Evolutionary conservation across 768 basidiomycete species (phyloP).

Genomic region (Hericium erinaceus): DNA sequence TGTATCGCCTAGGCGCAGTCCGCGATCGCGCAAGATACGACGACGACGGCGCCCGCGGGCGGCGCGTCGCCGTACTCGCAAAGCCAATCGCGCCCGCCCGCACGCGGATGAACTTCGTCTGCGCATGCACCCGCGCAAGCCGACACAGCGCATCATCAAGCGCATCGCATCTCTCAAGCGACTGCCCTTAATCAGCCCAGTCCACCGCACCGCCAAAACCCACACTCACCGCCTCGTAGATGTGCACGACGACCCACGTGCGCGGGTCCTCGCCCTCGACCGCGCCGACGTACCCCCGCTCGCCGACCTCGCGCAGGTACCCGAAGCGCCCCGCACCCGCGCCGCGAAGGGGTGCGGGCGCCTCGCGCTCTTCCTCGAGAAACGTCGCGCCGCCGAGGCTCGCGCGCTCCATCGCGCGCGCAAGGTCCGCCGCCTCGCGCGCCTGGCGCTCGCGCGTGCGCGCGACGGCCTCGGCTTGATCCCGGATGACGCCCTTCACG

Average conservation of each 20-base stretch:
- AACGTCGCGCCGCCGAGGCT: constrained; percentile 63
- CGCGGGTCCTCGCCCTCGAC: constrained; percentile 63
- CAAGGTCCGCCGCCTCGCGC: constrained; percentile 43
- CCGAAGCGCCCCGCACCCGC: constrained; percentile 55
- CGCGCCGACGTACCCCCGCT: constrained; percentile 61
- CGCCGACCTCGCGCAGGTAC: constrained; percentile 72
- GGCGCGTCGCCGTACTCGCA: constrained; percentile 27
- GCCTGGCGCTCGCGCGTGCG: constrained; percentile 43
- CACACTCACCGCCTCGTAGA: constrained; percentile 66
- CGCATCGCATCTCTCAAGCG: constrained; percentile 62
- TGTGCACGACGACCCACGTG: constrained; percentile 78
- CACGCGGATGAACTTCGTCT: constrained; percentile 75
- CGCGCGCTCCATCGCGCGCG: constrained; percentile 52
- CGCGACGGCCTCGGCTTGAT: constrained; percentile 59
- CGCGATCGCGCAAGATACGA: constrained; percentile 8
- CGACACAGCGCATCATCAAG: constrained; percentile 60
- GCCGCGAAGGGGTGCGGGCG: constrained; percentile 16
- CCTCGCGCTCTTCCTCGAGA: constrained; percentile 64
- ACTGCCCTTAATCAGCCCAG: constrained; percentile 30
- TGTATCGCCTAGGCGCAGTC: constrained; percentile 6
- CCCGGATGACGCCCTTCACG: constrained; percentile 83
- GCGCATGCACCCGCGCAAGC: constrained; percentile 59
- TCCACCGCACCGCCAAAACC: neutral
- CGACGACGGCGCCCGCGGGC: constrained; percentile 7
- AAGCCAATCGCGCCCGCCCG: constrained; percentile 73